These are phyloP conservation scores for Thermomyces lanuginosus DNA, from an alignment of 2,329 filamentous ascomycete genomes.

Conservation along the genomic window DNA sequence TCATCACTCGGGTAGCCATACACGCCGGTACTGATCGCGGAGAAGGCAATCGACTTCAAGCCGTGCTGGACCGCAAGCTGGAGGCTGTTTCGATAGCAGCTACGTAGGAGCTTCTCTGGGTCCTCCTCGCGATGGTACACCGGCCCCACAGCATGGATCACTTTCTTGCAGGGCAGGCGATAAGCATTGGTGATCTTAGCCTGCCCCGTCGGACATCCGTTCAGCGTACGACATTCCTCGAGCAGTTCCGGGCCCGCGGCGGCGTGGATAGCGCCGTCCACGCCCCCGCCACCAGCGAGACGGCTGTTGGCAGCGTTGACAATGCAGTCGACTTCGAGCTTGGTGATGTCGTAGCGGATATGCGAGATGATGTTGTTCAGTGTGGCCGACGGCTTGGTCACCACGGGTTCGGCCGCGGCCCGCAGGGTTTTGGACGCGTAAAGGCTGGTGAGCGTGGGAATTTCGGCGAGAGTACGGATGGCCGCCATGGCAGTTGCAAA, in stretches of 20 bases:
- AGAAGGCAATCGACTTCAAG: slow-evolving; percentile 62
- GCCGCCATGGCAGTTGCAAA: slow-evolving; percentile 2
- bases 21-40: slow-evolving; percentile 69
- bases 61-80: slow-evolving; percentile 52
- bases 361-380: slow-evolving; percentile 45
- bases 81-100: slow-evolving; percentile 56
- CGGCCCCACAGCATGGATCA: slow-evolving; percentile 87
- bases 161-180: slow-evolving; percentile 53
- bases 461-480: slow-evolving; percentile 16
- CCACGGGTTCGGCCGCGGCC: slow-evolving; percentile 11
- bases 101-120: slow-evolving; percentile 32
- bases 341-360: slow-evolving; percentile 66
- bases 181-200: slow-evolving; percentile 75
- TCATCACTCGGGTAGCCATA: slow-evolving; percentile 68
- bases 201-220: slow-evolving; percentile 59
- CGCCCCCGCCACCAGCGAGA: slow-evolving; percentile 75
- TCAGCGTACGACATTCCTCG: slow-evolving; percentile 53
- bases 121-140: slow-evolving; percentile 40
- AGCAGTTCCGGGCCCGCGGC: slow-evolving; percentile 57
- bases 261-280: slow-evolving; percentile 72
- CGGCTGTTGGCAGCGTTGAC: slow-evolving; percentile 80
- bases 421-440: slow-evolving; percentile 44
- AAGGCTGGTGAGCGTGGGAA: slow-evolving; percentile 37
- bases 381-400: slow-evolving; percentile 29
- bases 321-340: slow-evolving; percentile 59